phyloP scores from a whole-genome alignment of 129 eudicot species.

The Helichrysum umbraculigerum region DNA sequence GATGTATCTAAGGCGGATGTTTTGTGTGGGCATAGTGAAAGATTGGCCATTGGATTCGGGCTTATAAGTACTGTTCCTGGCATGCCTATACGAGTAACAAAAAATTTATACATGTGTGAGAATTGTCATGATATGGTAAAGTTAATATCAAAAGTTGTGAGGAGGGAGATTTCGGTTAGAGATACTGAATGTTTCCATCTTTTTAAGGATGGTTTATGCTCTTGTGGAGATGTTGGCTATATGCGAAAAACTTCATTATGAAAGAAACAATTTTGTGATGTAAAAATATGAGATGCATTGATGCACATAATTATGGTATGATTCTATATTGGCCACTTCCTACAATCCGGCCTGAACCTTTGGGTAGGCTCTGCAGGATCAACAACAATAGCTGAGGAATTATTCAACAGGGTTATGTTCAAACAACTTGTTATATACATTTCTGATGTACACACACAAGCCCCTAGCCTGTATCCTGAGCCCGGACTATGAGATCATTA shows the following conservation, averaged over 20 bases:
- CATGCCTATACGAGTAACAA: slow-evolving; percentile 75
- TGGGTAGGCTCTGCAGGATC: too few relatives aligned
- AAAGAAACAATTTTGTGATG: slow-evolving; percentile 22
- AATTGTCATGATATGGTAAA: slow-evolving; percentile 67
- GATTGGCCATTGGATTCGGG: slow-evolving; percentile 75
- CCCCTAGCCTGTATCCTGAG: too few relatives aligned
- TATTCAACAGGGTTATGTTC: not conserved
- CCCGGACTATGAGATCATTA: not conserved
- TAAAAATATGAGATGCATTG: not conserved
- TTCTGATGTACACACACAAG: not conserved
- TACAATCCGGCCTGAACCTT: too few relatives aligned
- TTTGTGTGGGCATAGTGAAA: slow-evolving; percentile 92
- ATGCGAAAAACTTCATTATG: slow-evolving; percentile 30
- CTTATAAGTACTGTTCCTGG: slow-evolving; percentile 87
- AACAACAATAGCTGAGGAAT: not conserved
- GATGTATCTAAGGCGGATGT: slow-evolving; percentile 63
- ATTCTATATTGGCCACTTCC: not conserved
- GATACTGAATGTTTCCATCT: slow-evolving; percentile 77
- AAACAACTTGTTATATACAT: not conserved
- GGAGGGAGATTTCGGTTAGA: slow-evolving; percentile 86
- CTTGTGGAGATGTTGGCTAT: slow-evolving; percentile 78
- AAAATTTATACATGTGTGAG: slow-evolving; percentile 80
- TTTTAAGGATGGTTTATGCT: slow-evolving; percentile 86
- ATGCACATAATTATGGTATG: not conserved
- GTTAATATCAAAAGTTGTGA: slow-evolving; percentile 68